phyloP scores from a whole-genome alignment of 2,329 filamentous ascomycete species.

The Saccharata proteae region DNA sequence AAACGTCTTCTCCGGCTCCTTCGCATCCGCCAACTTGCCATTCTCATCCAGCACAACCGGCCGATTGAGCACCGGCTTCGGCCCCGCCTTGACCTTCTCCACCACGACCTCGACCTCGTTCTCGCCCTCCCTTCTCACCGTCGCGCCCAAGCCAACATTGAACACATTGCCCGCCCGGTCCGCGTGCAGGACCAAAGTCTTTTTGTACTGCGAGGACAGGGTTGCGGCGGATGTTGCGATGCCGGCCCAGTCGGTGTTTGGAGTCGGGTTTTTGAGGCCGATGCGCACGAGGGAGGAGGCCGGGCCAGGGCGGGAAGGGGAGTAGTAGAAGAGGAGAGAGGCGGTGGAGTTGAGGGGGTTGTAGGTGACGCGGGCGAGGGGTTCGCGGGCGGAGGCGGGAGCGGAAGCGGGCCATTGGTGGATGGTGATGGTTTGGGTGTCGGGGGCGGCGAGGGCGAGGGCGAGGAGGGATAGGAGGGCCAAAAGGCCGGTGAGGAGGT shows the following conservation, averaged over 20 bases:
- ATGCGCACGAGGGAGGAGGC: constrained; percentile 29
- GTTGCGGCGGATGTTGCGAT: constrained; percentile 33
- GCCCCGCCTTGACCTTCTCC: constrained; percentile 24
- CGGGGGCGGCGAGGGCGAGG: constrained; percentile 27
- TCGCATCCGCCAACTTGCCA: constrained; percentile 35
- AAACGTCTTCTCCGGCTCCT: constrained; percentile 38
- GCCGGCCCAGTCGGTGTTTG: constrained; percentile 28
- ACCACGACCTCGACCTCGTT: constrained; percentile 28
- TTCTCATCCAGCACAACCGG: constrained; percentile 44
- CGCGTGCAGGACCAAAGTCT: constrained; percentile 32
- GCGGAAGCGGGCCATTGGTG: constrained; percentile 24
- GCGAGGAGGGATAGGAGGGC: constrained; percentile 32
- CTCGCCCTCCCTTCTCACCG: constrained; percentile 12
- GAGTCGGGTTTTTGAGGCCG: constrained; percentile 28
- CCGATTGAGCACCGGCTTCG: constrained; percentile 36
- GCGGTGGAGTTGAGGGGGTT: constrained; percentile 21
- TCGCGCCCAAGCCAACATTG: constrained; percentile 32
- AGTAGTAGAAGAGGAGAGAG: constrained; percentile 26
- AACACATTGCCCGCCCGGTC: constrained; percentile 32
- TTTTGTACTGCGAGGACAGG: constrained; percentile 29
- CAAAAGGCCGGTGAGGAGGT: constrained; percentile 17
- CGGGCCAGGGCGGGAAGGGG: constrained; percentile 24
- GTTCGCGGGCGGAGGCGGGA: constrained; percentile 13
- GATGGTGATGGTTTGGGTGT: constrained; percentile 18
- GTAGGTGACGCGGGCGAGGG: constrained; percentile 17